A percentile compares a stretch with the other conserved stretches of the same genome.
phyloP scores from a whole-genome alignment of 495 filamentous ascomycete genomes.

The Rusavskia elegans region DNA sequence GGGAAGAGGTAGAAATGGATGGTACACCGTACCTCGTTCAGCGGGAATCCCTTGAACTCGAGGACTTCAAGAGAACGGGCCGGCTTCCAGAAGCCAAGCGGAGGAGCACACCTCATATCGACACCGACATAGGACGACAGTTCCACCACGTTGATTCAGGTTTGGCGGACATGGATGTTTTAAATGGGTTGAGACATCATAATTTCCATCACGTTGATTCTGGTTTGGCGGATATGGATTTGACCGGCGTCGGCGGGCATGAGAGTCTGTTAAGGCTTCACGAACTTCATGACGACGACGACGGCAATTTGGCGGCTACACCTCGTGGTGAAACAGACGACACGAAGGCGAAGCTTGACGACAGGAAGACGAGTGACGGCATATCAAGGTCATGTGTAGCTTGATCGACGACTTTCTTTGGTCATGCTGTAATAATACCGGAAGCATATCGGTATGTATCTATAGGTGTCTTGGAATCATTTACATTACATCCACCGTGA shows the following conservation, averaged over 20 bases:
- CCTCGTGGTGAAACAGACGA: constrained; percentile 4
- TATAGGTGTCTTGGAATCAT: too few species aligned
- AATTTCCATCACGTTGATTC: constrained; percentile 10
- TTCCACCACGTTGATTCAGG: background rate
- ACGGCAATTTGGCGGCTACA: background rate
- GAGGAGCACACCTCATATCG: background rate
- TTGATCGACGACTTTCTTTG: background rate
- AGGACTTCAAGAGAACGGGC: constrained; percentile 2
- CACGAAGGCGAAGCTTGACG: background rate
- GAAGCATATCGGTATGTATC: too few species aligned
- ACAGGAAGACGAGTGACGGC: background rate
- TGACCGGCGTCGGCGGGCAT: constrained; percentile 3
- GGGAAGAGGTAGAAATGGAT: constrained; percentile 8
- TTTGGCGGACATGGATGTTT: background rate
- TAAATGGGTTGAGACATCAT: background rate
- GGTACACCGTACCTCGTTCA: constrained; percentile 10
- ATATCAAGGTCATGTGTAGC: background rate
- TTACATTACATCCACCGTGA: too few species aligned
- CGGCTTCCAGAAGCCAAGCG: background rate
- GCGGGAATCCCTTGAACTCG: constrained; percentile 4
- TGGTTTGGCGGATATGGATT: constrained; percentile 12
- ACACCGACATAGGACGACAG: background rate
- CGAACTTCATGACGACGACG: background rate
- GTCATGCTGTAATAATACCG: too few species aligned
- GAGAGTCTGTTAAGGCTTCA: background rate